Conservation (phyloP, 2,329 filamentous ascomycete genomes). For the Aspergillus intermedius region DNA sequence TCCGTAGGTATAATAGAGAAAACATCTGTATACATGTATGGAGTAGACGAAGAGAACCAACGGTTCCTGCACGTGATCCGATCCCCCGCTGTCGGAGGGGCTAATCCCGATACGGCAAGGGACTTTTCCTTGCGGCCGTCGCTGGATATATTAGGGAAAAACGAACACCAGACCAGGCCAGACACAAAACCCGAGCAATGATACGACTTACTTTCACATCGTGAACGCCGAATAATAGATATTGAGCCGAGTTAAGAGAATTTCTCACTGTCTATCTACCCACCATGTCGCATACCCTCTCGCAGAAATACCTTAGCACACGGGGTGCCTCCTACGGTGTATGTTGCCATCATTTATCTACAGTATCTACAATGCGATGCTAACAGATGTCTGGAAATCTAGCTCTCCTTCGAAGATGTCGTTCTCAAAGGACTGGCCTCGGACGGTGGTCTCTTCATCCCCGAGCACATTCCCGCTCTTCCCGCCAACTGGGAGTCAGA, state of each 20-base stretch:
- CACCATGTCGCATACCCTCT: conserved; percentile 22
- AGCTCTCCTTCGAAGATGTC: conserved; percentile 78
- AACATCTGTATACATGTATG: background rate
- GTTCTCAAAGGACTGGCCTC: conserved; percentile 81
- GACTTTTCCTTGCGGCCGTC: conserved; percentile 3
- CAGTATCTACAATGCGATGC: background rate
- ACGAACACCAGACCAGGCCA: no score
- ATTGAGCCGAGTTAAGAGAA: background rate
- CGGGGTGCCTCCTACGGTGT: conserved; percentile 28
- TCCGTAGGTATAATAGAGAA: no score
- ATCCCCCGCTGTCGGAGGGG: conserved; percentile 21
- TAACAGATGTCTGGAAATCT: conserved; percentile 5
- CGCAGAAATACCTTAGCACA: conserved; percentile 29
- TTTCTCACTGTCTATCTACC: conserved; percentile 1
- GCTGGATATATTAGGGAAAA: background rate
- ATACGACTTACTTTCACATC: no score
- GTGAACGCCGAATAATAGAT: no score
- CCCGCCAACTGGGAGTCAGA: conserved; percentile 17
- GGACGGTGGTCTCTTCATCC: conserved; percentile 85
- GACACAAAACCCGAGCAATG: no score
- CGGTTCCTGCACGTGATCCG: conserved; percentile 15
- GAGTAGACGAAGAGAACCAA: background rate
- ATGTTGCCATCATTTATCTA: conserved; percentile 3
- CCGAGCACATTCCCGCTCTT: conserved; percentile 46
- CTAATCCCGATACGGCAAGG: conserved; percentile 14